Evolutionary conservation across 139 green algal species (phyloP), one percentile per base, ranked within the genome.

Genomic region (Pleodorina starrii): DNA sequence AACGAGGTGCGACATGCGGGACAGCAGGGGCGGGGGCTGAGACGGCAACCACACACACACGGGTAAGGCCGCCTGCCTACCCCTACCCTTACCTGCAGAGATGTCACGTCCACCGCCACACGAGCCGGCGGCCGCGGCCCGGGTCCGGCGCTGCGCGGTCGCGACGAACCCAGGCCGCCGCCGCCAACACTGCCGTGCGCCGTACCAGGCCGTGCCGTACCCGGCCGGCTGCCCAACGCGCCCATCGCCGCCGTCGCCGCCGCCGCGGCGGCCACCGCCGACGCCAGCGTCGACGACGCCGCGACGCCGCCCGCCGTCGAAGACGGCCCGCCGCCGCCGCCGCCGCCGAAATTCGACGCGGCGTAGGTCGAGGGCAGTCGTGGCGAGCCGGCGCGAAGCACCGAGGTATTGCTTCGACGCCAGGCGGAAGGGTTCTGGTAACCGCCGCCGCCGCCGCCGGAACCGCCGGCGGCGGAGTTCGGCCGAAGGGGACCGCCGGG

Each of bases 401-500:
- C 43, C 6, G 60, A 29, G 16, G 81, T 78, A 60, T 48, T 78
- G 43, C 60, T 78, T 0, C 81, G 59, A 14, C 81, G 81, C 81
- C 60, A 77, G 14, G 81, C 81, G 0, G 81, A 87, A 4, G 81
- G 81, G 81, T 87, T 87, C 12, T 25, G 25, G 60, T 87, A 87
- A 29, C n/a, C n/a, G n/a, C n/a, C n/a, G n/a, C n/a, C n/a, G n/a
- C n/a, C n/a, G n/a, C n/a, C n/a, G n/a, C n/a, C n/a, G 51, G 51
- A 60, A 17, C 40, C 59, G 38, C 29, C 42, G 21, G 23, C 40
- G 36, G 57, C 57, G 14, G 57, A 73, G 38, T 38, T n/a, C 51
- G 77, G 54, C 77, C 38, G n/a, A 12, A 73, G 19, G 16, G 51
- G n/a, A 5, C 51, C 35, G 27, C 74, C 74, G 21, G 74, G 74